Conservation (phyloP, 129 eudicot genomes). For the Rutidosis leptorrhynchoides region DNA sequence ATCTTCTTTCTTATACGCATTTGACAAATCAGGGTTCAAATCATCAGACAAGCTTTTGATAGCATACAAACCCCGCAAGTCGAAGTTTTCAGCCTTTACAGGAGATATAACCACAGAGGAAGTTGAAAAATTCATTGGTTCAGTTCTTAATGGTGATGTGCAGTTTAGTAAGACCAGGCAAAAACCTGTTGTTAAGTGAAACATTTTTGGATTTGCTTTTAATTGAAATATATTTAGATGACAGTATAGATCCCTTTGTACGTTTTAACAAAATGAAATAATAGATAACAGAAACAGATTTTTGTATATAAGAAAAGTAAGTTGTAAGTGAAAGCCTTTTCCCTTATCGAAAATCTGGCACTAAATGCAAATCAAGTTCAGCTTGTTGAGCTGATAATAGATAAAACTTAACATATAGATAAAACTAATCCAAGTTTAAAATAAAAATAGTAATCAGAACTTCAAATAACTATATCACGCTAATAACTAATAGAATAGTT, state of each 20-base stretch:
- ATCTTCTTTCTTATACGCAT: constrained; percentile 45
- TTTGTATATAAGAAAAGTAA: background rate
- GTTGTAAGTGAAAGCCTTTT: background rate
- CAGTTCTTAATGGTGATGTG: constrained; percentile 88
- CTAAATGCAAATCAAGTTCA: background rate
- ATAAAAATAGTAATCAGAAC: too few species aligned
- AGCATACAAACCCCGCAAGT: constrained; percentile 75
- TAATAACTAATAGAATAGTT: too few species aligned
- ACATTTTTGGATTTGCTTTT: constrained; percentile 4
- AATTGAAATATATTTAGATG: constrained; percentile 8
- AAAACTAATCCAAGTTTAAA: too few species aligned
- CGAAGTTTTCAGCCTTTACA: constrained; percentile 53
- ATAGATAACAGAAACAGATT: too few species aligned
- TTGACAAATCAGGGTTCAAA: constrained; percentile 65
- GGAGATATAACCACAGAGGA: constrained; percentile 59
- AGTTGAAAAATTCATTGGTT: constrained; percentile 59
- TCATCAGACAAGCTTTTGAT: constrained; percentile 53
- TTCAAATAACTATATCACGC: too few species aligned
- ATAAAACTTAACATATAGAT: too few species aligned
- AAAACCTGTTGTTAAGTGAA: constrained; percentile 55
- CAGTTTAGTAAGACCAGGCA: constrained; percentile 57
- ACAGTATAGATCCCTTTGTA: background rate
- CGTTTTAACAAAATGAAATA: background rate
- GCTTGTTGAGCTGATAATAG: background rate
- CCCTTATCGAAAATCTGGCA: background rate